A percentile compares a stretch with the other conserved stretches of the same genome.
Evolutionary conservation across 108 stramenopile species (phyloP).

Genomic region (Hondaea fermentalgiana): DNA sequence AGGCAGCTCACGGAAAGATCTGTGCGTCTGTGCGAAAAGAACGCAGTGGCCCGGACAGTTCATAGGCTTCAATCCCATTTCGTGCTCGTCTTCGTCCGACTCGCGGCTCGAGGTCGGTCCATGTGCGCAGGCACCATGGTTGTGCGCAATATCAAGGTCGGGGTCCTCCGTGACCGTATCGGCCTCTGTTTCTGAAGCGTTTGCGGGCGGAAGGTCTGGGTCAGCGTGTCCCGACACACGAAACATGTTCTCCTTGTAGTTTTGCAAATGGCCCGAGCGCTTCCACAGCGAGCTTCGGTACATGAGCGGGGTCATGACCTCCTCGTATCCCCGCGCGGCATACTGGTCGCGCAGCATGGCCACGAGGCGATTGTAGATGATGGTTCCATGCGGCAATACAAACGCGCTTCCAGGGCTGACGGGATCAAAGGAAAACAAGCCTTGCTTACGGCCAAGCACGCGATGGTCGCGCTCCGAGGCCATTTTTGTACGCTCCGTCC

Average conservation of each 20-base stretch:
- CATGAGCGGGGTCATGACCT: conserved; percentile 95
- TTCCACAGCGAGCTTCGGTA: conserved; percentile 94
- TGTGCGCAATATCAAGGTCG: neutral
- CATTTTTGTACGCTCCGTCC: conserved; percentile 74
- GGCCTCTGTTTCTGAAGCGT: neutral
- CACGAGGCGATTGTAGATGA: conserved; percentile 75
- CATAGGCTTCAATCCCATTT: conserved; percentile 75
- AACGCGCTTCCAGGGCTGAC: conserved; percentile 77
- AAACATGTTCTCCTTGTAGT: conserved; percentile 94
- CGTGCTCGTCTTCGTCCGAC: neutral
- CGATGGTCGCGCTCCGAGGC: conserved; percentile 96
- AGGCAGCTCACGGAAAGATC: conserved; percentile 25
- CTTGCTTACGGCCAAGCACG: conserved; percentile 81
- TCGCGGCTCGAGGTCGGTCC: neutral
- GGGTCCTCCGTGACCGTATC: neutral
- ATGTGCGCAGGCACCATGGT: neutral
- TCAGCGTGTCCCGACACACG: neutral
- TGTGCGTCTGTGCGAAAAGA: conserved; percentile 32
- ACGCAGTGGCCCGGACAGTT: conserved; percentile 98
- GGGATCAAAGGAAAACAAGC: conserved; percentile 88
- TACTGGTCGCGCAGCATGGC: conserved; percentile 85
- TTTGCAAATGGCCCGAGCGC: conserved; percentile 92
- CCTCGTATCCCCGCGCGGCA: conserved; percentile 68
- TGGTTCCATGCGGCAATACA: conserved; percentile 88
- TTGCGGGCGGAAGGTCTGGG: neutral